phyloP scores from a whole-genome alignment of 2,329 filamentous ascomycete species.

The Diaporthe capsici region DNA sequence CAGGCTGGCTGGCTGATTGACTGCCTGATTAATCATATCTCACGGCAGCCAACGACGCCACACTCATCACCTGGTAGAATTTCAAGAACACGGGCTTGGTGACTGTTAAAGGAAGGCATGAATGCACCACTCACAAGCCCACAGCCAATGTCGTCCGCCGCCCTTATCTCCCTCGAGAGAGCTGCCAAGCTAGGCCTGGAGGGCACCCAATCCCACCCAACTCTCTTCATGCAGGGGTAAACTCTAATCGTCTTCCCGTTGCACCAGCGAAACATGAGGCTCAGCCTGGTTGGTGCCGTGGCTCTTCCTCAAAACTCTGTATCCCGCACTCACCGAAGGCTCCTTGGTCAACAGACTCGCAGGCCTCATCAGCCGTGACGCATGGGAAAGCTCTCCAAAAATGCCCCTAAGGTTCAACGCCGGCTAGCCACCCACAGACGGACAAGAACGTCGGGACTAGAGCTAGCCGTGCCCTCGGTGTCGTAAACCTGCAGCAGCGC shows the following conservation, averaged over 20 bases:
- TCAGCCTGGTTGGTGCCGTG: neutral
- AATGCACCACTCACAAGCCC: neutral
- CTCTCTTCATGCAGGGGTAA: conserved; percentile 27
- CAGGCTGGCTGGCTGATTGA: neutral
- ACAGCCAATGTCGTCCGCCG: conserved; percentile 17
- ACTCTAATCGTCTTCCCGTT: conserved; percentile 20
- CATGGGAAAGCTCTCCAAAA: neutral
- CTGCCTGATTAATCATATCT: neutral
- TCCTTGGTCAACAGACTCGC: neutral
- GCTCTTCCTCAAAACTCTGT: neutral
- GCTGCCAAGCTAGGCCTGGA: conserved; percentile 4
- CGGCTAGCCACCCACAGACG: conserved; percentile 8
- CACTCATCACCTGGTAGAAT: conserved; percentile 12
- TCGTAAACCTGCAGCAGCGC: conserved; percentile 20
- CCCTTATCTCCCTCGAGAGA: conserved; percentile 7
- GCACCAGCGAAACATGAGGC: conserved; percentile 28
- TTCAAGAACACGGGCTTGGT: conserved; percentile 17
- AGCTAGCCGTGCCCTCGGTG: conserved; percentile 20
- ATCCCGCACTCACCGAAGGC: conserved; percentile 1
- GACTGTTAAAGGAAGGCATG: conserved; percentile 24
- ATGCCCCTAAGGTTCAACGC: neutral
- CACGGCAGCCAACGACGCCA: neutral
- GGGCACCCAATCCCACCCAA: conserved; percentile 7
- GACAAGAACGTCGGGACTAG: conserved; percentile 7
- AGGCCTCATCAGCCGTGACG: neutral